Evolutionary conservation across 1,284 basidiomycete species (phyloP).

Genomic region (Puccinia polysora): DNA sequence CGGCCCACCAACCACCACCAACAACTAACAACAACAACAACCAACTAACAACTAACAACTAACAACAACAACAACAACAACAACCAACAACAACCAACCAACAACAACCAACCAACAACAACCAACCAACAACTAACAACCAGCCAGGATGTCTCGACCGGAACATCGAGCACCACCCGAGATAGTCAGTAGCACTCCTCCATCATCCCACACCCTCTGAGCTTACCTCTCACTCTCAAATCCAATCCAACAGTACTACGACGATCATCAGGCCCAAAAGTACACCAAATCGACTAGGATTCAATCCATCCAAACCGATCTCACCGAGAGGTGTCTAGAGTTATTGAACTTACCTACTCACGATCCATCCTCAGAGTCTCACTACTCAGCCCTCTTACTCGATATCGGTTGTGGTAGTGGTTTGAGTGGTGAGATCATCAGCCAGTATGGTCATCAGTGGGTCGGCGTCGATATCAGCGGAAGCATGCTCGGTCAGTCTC

Average conservation of each 20-base stretch:
- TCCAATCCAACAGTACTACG: constrained; percentile 71
- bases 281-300: constrained; percentile 95
- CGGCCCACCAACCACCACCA: too few species aligned
- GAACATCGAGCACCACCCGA: constrained; percentile 94
- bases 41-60: too few species aligned
- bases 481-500: constrained; percentile 79
- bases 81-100: neutral
- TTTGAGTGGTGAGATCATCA: constrained; percentile 91
- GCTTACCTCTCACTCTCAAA: neutral
- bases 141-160: constrained; percentile 74
- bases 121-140: neutral
- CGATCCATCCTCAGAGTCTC: neutral
- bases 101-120: neutral
- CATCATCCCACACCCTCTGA: neutral
- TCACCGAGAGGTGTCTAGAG: constrained; percentile 94
- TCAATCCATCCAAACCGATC: constrained; percentile 93
- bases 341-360: constrained; percentile 71
- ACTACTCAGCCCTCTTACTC: constrained; percentile 64
- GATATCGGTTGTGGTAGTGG: constrained; percentile 99
- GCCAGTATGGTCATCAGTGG: constrained; percentile 91
- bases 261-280: constrained; percentile 88
- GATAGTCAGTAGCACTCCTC: constrained; percentile 62
- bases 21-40: too few species aligned
- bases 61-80: too few species aligned
- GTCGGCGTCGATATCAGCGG: constrained; percentile 91